These are phyloP conservation scores for Tricladium varicosporioides DNA, from an alignment of 2,329 filamentous ascomycete species.

Conservation along the genomic window DNA sequence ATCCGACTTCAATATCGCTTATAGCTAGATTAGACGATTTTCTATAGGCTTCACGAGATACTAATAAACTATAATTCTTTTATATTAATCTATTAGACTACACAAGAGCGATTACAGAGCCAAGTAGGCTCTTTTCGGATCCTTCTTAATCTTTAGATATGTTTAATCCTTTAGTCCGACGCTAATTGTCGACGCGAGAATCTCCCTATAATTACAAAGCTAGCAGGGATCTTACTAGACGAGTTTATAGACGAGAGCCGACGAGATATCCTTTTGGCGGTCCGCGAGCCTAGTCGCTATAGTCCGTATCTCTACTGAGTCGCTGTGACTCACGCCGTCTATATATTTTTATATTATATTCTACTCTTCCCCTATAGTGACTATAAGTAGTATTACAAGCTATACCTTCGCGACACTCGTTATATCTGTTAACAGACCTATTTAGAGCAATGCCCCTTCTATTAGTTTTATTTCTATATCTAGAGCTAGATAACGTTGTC, in stretches of 20 bases:
- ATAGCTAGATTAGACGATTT: background rate
- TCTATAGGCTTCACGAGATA: background rate
- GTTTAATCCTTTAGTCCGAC: slow-evolving; percentile 5
- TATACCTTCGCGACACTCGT: background rate
- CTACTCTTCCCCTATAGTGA: slow-evolving; percentile 9
- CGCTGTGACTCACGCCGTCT: slow-evolving; percentile 1
- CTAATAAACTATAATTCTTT: slow-evolving; percentile 1
- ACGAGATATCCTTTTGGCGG: slow-evolving; percentile 5
- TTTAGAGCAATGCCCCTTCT: slow-evolving; percentile 3
- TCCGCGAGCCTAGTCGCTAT: background rate
- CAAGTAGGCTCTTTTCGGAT: background rate
- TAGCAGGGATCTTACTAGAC: slow-evolving; percentile 9
- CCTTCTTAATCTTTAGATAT: slow-evolving; percentile 10
- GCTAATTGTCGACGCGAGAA: slow-evolving; percentile 11
- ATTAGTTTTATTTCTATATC: slow-evolving; percentile 2
- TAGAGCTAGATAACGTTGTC: background rate
- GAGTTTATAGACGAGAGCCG: slow-evolving; percentile 3
- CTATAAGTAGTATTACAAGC: background rate
- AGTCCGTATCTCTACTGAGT: background rate
- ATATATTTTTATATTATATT: slow-evolving; percentile 13
- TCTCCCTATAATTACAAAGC: slow-evolving; percentile 8
- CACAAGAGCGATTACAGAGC: background rate
- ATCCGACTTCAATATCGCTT: background rate
- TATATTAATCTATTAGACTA: background rate
- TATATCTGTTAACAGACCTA: background rate